These are phyloP conservation scores for Hylodesmum podocarpum DNA, from an alignment of 306 rosid genomes.

Conservation along the genomic window DNA sequence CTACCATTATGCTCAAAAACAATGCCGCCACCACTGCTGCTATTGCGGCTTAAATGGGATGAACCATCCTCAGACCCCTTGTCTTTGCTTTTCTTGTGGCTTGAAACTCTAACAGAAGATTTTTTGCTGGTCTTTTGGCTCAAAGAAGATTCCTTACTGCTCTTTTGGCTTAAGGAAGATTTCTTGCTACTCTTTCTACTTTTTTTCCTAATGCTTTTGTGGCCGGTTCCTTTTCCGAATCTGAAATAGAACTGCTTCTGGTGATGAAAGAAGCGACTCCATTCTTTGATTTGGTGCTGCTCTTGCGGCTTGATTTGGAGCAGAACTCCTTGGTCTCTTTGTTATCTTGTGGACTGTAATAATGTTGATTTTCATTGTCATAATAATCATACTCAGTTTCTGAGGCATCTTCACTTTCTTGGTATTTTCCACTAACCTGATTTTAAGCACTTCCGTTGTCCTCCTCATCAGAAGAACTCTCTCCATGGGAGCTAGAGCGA, in stretches of 20 bases:
- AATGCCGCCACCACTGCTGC: background rate
- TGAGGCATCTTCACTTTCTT: constrained; percentile 19
- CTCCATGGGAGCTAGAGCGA: background rate
- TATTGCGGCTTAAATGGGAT: background rate
- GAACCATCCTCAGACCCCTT: background rate
- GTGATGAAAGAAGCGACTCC: background rate
- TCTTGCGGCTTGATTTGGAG: constrained; percentile 39
- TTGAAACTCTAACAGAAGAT: constrained; percentile 7
- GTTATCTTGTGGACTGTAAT: constrained; percentile 28
- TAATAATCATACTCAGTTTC: constrained; percentile 29
- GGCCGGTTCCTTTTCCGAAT: constrained; percentile 34
- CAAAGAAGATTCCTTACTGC: background rate
- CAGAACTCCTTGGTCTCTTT: constrained; percentile 27
- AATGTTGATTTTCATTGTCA: constrained; percentile 26
- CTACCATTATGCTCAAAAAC: constrained; percentile 12
- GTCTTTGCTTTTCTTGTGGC: constrained; percentile 15
- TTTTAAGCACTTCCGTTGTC: background rate
- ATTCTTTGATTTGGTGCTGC: constrained; percentile 34
- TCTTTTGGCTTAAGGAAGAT: constrained; percentile 16
- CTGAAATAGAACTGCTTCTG: constrained; percentile 6
- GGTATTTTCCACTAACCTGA: constrained; percentile 26
- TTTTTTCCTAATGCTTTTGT: constrained; percentile 25
- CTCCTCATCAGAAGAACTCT: background rate
- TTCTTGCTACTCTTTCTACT: constrained; percentile 27
- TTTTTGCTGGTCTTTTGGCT: constrained; percentile 26